Evolutionary conservation across 768 basidiomycete species (phyloP).

Genomic region (Suillus subluteus): DNA sequence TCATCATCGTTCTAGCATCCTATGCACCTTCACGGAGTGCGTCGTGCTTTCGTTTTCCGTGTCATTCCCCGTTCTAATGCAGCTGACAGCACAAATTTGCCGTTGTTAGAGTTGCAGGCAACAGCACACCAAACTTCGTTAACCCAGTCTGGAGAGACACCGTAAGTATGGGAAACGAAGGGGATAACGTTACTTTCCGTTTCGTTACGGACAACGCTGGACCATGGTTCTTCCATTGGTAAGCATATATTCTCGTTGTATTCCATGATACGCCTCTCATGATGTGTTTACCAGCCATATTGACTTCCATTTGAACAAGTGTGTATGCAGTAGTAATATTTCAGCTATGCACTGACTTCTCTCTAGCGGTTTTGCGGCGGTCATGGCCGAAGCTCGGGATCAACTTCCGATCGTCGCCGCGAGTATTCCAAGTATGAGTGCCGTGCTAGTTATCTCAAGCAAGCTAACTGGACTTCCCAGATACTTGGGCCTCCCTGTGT

Average conservation of each 20-base stretch:
- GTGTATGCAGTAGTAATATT: constrained; percentile 8
- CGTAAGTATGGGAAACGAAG: constrained; percentile 33
- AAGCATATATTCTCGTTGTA: not conserved
- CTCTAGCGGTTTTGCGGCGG: constrained; percentile 34
- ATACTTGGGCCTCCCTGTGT: constrained; percentile 19
- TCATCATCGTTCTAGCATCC: constrained; percentile 32
- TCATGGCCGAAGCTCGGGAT: constrained; percentile 32
- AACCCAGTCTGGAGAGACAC: constrained; percentile 42
- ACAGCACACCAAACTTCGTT: constrained; percentile 36
- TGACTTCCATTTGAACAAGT: constrained; percentile 34
- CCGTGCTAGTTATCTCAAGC: not conserved
- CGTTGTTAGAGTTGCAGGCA: constrained; percentile 41
- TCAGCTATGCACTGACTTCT: constrained; percentile 9
- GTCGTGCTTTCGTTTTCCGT: constrained; percentile 13
- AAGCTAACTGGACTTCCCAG: constrained; percentile 13
- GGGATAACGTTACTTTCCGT: constrained; percentile 54
- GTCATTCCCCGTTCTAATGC: not conserved
- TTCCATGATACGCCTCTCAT: not conserved
- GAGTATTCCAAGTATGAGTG: constrained; percentile 24
- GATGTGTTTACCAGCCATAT: constrained; percentile 28
- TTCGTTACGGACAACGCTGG: constrained; percentile 71
- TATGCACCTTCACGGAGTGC: constrained; percentile 45
- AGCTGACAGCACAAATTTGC: constrained; percentile 39
- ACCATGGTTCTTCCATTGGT: constrained; percentile 56
- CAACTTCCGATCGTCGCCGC: constrained; percentile 1